Conservation (phyloP, 495 filamentous ascomycete species). For the Aspergillus hancockii region DNA sequence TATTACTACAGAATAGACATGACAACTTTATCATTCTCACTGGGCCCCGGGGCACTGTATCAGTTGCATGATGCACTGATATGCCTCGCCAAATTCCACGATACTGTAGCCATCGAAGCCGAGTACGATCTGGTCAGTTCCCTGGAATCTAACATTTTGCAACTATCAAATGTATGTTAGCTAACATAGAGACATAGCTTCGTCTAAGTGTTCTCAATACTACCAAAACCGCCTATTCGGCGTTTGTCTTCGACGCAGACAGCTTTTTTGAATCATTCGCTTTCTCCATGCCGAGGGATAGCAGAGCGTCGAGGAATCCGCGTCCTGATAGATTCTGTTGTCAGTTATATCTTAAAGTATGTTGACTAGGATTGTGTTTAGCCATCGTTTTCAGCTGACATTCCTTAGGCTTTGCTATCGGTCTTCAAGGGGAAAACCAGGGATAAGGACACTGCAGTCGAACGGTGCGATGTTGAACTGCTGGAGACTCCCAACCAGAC, state of each 20-base stretch:
- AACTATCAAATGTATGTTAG: neutral
- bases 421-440: constrained; percentile 67
- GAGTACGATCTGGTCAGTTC: constrained; percentile 64
- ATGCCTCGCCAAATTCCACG: constrained; percentile 90
- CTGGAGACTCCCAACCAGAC: constrained; percentile 69
- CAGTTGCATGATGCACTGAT: constrained; percentile 80
- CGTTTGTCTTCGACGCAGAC: constrained; percentile 69
- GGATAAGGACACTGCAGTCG: constrained; percentile 77
- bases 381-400: neutral
- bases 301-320: constrained; percentile 20
- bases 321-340: constrained; percentile 65
- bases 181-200: constrained; percentile 52
- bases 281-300: constrained; percentile 23
- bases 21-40: constrained; percentile 75
- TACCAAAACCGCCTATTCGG: constrained; percentile 90
- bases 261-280: constrained; percentile 82
- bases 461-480: constrained; percentile 82
- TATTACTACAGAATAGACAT: constrained; percentile 37
- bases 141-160: neutral
- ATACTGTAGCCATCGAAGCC: constrained; percentile 85
- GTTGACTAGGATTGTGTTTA: neutral
- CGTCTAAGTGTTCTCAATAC: constrained; percentile 81
- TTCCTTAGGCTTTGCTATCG: constrained; percentile 64
- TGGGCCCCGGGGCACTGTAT: constrained; percentile 71
- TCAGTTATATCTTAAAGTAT: constrained; percentile 67